These are phyloP conservation scores for Colletotrichum lindemuthianum DNA, from an alignment of 2,329 filamentous ascomycete genomes.

Conservation along the genomic window DNA sequence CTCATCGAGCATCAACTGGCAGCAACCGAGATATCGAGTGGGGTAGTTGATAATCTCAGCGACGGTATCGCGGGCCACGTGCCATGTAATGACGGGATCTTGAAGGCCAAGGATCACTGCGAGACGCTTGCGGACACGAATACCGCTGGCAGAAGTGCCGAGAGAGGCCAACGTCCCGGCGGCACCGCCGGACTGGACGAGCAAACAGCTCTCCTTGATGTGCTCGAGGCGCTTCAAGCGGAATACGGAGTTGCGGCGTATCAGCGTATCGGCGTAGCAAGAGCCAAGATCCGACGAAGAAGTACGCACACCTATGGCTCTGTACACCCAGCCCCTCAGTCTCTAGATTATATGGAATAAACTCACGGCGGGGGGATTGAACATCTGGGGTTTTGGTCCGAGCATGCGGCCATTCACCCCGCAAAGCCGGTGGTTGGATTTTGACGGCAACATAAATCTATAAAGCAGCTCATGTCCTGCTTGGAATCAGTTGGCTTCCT, in stretches of 20 bases:
- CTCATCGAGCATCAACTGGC: slow-evolving; percentile 36
- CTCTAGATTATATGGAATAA: slow-evolving; percentile 1
- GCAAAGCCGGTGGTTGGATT: slow-evolving; percentile 11
- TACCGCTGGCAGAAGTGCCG: slow-evolving; percentile 56
- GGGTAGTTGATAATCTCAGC: slow-evolving; percentile 63
- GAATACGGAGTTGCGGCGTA: slow-evolving; percentile 21
- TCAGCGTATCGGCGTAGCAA: slow-evolving; percentile 28
- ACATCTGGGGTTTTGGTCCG: slow-evolving; percentile 11
- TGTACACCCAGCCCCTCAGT: neutral
- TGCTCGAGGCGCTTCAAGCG: slow-evolving; percentile 54
- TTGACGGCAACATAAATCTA: neutral
- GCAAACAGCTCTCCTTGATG: slow-evolving; percentile 54
- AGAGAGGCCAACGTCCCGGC: slow-evolving; percentile 65
- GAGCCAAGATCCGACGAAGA: slow-evolving; percentile 12
- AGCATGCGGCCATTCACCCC: neutral
- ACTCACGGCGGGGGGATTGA: slow-evolving; percentile 17
- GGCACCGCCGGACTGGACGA: slow-evolving; percentile 67
- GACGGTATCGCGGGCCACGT: slow-evolving; percentile 63
- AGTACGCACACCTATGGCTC: slow-evolving; percentile 6
- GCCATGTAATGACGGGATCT: slow-evolving; percentile 66
- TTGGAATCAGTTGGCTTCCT: neutral
- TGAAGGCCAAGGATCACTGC: slow-evolving; percentile 57
- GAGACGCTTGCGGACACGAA: slow-evolving; percentile 59
- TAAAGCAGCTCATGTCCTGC: slow-evolving; percentile 1
- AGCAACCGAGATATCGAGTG: slow-evolving; percentile 34